Conservation (phyloP, 441 rosid species). For the Euphorbia schlechtendalii region DNA sequence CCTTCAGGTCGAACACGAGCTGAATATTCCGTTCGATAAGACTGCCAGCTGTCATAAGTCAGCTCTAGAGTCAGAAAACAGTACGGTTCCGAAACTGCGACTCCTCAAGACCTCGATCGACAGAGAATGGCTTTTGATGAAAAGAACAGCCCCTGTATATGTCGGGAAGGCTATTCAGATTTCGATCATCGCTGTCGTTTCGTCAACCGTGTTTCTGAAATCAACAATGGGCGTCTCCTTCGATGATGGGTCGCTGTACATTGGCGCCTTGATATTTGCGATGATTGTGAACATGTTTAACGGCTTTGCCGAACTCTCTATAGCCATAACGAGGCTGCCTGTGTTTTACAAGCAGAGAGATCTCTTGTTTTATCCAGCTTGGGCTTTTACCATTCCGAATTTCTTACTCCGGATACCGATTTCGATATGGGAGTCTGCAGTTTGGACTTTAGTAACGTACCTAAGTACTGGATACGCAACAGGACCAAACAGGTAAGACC, state of each 20-base stretch:
- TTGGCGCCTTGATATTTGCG: slow-evolving; percentile 58
- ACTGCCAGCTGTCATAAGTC: slow-evolving; percentile 56
- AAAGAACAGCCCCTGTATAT: slow-evolving; percentile 58
- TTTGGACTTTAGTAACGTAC: slow-evolving; percentile 61
- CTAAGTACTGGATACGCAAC: slow-evolving; percentile 70
- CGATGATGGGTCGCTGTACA: slow-evolving; percentile 40
- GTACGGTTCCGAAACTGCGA: slow-evolving; percentile 46
- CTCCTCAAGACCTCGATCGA: slow-evolving; percentile 70
- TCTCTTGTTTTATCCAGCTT: slow-evolving; percentile 68
- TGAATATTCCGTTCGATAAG: slow-evolving; percentile 52
- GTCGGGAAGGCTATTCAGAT: slow-evolving; percentile 64
- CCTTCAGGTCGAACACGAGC: slow-evolving; percentile 39
- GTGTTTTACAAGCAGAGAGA: slow-evolving; percentile 94
- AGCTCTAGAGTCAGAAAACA: slow-evolving; percentile 57
- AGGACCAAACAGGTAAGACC: slow-evolving; percentile 54
- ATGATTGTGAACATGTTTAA: slow-evolving; percentile 72
- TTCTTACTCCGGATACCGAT: slow-evolving; percentile 57
- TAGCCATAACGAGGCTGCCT: slow-evolving; percentile 63
- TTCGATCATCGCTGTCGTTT: slow-evolving; percentile 52
- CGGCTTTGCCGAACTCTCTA: slow-evolving; percentile 64
- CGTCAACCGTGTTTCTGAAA: slow-evolving; percentile 58
- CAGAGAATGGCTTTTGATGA: slow-evolving; percentile 73
- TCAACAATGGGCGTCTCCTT: slow-evolving; percentile 39
- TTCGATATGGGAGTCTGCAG: slow-evolving; percentile 55
- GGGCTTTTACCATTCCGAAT: slow-evolving; percentile 74